Conservation (phyloP, 2,329 filamentous ascomycete genomes). For the Aspergillus sp. region DNA sequence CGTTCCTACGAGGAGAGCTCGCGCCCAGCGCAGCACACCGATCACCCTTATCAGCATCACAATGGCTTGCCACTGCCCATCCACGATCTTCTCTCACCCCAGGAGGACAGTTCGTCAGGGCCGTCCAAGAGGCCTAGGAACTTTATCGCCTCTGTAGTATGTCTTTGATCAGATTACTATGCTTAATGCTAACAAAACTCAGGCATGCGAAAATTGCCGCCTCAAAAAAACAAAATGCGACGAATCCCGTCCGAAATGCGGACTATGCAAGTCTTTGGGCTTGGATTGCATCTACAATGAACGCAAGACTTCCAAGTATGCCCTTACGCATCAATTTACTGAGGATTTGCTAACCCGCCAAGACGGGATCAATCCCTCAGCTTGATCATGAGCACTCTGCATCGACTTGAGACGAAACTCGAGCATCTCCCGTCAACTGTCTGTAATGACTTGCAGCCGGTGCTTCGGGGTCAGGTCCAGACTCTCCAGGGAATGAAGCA, state of each 20-base stretch:
- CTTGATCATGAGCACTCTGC: conserved; percentile 49
- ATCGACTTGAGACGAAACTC: conserved; percentile 48
- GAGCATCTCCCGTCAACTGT: conserved; percentile 39
- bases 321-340: neutral
- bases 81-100: conserved; percentile 30
- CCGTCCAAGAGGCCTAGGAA: conserved; percentile 30
- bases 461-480: conserved; percentile 22
- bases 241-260: conserved; percentile 47
- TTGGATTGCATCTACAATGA: conserved; percentile 48
- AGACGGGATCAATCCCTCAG: conserved; percentile 50
- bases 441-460: conserved; percentile 23
- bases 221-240: conserved; percentile 51
- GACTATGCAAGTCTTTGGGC: conserved; percentile 44
- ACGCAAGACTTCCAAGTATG: conserved; percentile 47
- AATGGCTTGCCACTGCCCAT: conserved; percentile 22
- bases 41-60: conserved; percentile 10
- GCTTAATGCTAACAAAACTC: conserved; percentile 1
- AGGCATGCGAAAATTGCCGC: conserved; percentile 50
- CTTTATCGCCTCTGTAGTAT: conserved; percentile 35
- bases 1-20: conserved; percentile 26
- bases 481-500: conserved; percentile 10
- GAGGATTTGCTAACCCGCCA: conserved; percentile 4
- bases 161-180: conserved; percentile 3
- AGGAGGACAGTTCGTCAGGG: conserved; percentile 22
- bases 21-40: conserved; percentile 17